A percentile compares a stretch with the other conserved stretches of the same genome.
Conservation (phyloP, 352 stramenopile genomes). For the Phytopythium montanum region DNA sequence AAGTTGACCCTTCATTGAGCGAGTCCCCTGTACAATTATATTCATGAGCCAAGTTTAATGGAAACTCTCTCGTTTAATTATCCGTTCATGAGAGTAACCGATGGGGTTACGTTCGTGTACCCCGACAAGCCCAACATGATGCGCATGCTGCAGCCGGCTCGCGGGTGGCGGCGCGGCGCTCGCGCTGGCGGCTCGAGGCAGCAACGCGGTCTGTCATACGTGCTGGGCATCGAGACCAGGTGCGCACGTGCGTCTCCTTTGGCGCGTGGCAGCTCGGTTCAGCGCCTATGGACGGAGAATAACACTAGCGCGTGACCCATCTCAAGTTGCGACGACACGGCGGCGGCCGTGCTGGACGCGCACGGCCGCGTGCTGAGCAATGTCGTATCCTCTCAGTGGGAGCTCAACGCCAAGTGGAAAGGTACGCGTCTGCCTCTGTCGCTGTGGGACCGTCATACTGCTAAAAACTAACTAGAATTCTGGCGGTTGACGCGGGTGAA, state of each 20-base stretch:
- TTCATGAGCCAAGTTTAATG: too few relatives aligned
- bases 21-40: too few relatives aligned
- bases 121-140: neutral
- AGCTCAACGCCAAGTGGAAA: constrained; percentile 84
- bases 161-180: neutral
- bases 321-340: constrained; percentile 93
- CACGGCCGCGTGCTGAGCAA: constrained; percentile 92
- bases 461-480: too few relatives aligned
- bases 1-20: too few relatives aligned
- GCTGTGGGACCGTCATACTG: too few relatives aligned
- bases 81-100: too few relatives aligned
- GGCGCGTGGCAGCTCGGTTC: neutral
- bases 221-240: constrained; percentile 95
- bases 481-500: neutral
- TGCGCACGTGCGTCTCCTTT: constrained; percentile 1
- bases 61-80: too few relatives aligned
- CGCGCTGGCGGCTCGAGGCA: neutral
- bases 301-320: neutral
- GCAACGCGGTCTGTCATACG: constrained; percentile 42
- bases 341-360: constrained; percentile 85
- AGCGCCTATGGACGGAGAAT: neutral
- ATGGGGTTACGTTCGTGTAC: too few relatives aligned
- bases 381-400: constrained; percentile 93
- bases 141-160: constrained; percentile 8
- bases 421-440: constrained; percentile 18